A percentile compares a stretch with the other conserved stretches of the same genome.
Evolutionary conservation across 106 monocot genomes (phyloP).

Genomic region (Chionographis japonica): DNA sequence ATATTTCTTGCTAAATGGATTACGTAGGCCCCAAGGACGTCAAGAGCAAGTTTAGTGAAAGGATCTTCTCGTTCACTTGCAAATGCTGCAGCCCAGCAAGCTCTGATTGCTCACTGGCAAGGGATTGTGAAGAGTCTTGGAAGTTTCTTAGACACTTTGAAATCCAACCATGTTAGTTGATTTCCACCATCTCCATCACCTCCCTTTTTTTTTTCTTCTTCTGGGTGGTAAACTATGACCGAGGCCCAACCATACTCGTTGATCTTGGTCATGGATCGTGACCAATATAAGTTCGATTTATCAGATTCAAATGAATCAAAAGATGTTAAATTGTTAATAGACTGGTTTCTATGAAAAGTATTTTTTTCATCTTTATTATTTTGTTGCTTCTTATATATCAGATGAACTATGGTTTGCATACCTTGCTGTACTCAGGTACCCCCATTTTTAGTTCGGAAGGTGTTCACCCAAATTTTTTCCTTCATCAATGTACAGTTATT

Average conservation of each 20-base stretch:
- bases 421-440: constrained; percentile 57
- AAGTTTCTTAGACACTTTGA: constrained; percentile 79
- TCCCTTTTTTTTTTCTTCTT: not conserved
- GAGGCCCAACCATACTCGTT: not conserved
- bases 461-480: constrained; percentile 98
- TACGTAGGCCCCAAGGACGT: constrained; percentile 80
- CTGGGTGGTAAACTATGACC: not conserved
- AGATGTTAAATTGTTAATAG: not conserved
- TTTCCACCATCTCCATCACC: not conserved
- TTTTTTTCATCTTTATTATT: no score
- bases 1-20: not conserved
- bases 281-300: not conserved
- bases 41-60: constrained; percentile 88
- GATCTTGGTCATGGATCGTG: not conserved
- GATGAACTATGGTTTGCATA: not conserved
- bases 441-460: constrained; percentile 92
- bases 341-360: no score
- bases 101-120: constrained; percentile 98
- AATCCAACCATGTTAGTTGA: constrained; percentile 83
- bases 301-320: not conserved
- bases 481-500: constrained; percentile 98
- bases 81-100: constrained; percentile 64
- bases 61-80: constrained; percentile 61
- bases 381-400: no score
- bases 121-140: constrained; percentile 85